Evolutionary conservation across 345 rosid genomes (phyloP).

Genomic region (Xanthoceras sorbifolium): DNA sequence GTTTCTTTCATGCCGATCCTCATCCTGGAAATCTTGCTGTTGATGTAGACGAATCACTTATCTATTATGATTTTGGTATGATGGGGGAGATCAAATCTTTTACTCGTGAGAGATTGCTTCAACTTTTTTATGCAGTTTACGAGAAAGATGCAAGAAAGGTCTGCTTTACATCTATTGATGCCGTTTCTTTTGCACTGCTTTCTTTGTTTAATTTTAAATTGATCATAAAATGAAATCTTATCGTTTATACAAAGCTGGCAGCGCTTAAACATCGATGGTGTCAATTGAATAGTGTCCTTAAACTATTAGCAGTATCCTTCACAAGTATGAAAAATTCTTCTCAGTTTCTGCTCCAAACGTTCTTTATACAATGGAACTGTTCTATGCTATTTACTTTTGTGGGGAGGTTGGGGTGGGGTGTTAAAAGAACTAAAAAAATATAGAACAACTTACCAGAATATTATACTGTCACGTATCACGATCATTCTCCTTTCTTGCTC

Average conservation of each 20-base stretch:
- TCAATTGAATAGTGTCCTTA: too few species aligned
- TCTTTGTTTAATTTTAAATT: not conserved
- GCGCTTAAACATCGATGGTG: too few species aligned
- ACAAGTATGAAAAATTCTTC: too few species aligned
- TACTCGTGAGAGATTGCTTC: constrained; percentile 82
- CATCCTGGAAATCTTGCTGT: constrained; percentile 98
- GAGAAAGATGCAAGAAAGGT: constrained; percentile 98
- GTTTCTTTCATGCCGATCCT: constrained; percentile 98
- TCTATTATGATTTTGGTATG: constrained; percentile 98
- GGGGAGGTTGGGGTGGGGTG: too few species aligned
- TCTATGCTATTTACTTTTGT: too few species aligned
- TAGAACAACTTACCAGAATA: not conserved
- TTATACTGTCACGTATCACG: not conserved
- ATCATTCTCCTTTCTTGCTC: not conserved
- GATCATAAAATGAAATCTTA: not conserved
- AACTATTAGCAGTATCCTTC: too few species aligned
- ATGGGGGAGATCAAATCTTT: constrained; percentile 97
- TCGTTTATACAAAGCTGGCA: too few species aligned
- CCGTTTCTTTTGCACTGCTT: constrained; percentile 6
- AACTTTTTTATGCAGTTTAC: constrained; percentile 85
- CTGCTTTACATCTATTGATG: constrained; percentile 14
- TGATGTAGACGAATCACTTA: constrained; percentile 76
- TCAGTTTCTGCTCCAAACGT: too few species aligned
- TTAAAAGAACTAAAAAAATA: too few species aligned
- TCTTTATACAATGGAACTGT: too few species aligned